These are phyloP conservation scores for Thinopyrum elongatum DNA, from an alignment of 176 grass and related monocot species.

Conservation along the genomic window DNA sequence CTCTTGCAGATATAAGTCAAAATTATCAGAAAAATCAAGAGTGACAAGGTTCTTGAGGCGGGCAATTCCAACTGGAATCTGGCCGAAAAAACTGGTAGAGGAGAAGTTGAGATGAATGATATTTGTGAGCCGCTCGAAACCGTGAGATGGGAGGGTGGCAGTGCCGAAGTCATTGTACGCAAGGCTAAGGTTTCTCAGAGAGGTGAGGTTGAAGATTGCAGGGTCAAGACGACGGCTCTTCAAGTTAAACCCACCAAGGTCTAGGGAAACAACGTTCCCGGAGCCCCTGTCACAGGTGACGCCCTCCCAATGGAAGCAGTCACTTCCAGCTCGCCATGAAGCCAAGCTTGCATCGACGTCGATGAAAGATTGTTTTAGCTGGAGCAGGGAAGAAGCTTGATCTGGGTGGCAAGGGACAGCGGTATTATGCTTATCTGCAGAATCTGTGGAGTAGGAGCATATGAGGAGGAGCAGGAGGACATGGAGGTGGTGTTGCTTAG, in stretches of 20 bases:
- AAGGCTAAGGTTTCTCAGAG: background rate
- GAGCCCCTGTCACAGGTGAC: fast-evolving
- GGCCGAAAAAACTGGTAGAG: fast-evolving
- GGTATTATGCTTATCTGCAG: background rate
- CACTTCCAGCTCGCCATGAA: conserved; percentile 5
- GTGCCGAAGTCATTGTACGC: background rate
- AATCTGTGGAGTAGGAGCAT: background rate
- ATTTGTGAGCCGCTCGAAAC: background rate
- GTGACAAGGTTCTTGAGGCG: background rate
- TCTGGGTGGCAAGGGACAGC: background rate
- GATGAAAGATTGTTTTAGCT: background rate
- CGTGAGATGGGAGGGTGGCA: background rate
- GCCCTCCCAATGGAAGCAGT: background rate
- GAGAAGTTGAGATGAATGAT: background rate
- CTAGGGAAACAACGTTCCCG: background rate
- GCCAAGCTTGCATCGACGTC: background rate
- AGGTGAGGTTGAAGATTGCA: background rate
- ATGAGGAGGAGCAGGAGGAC: background rate
- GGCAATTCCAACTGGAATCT: background rate
- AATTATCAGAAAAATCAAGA: background rate
- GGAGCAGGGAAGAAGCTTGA: conserved; percentile 19
- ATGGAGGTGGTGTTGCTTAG: background rate
- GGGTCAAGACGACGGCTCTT: background rate
- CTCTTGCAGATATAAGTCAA: background rate
- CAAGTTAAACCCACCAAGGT: background rate